A percentile compares a stretch with the other conserved stretches of the same genome.
Evolutionary conservation across 257 asterid species (phyloP).

Genomic region (Fraxinus quadrangulata): DNA sequence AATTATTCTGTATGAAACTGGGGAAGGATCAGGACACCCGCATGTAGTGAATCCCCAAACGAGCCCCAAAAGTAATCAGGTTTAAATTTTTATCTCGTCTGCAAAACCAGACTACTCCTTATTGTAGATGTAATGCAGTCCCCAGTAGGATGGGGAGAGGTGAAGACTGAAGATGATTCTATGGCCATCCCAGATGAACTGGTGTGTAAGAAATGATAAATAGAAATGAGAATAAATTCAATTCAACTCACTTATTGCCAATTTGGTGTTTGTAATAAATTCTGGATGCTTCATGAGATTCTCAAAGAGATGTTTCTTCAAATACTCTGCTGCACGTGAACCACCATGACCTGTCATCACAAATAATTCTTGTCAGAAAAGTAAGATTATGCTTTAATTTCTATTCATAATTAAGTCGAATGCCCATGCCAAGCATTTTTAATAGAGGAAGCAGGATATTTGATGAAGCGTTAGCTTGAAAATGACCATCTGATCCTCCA

Average conservation of each 20-base stretch:
- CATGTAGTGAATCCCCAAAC: neutral
- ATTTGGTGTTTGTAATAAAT: constrained; percentile 61
- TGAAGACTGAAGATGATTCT: neutral
- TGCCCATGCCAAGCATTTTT: neutral
- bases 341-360: constrained; percentile 94
- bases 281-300: constrained; percentile 87
- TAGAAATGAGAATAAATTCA: neutral
- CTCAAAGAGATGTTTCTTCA: constrained; percentile 90
- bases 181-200: neutral
- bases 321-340: constrained; percentile 90
- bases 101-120: neutral
- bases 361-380: constrained; percentile 32
- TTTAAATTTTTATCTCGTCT: neutral
- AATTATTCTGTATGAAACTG: neutral
- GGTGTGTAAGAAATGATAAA: neutral
- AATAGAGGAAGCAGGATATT: neutral
- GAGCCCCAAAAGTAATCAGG: neutral
- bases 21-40: neutral
- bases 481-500: constrained; percentile 1
- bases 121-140: neutral
- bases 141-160: neutral
- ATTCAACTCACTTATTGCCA: constrained; percentile 85
- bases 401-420: neutral
- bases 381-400: neutral
- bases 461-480: neutral